Conservation (phyloP, 1,284 basidiomycete genomes). For the Rhodotorula mucilaginosa region DNA sequence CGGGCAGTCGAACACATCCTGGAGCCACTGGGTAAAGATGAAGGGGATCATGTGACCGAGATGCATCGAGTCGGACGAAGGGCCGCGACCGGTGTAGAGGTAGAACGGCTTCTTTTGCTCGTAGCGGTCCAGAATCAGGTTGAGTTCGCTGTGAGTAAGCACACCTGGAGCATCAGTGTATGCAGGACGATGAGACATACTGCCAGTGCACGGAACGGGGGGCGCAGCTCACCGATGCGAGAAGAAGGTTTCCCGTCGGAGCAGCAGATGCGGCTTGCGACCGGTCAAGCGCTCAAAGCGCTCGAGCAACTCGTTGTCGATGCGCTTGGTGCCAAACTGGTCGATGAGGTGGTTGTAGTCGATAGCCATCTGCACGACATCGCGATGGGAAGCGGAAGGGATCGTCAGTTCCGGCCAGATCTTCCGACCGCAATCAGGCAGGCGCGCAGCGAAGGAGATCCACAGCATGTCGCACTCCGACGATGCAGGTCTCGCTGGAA, state of each 20-base stretch:
- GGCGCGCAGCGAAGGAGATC: neutral
- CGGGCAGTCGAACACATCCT: constrained; percentile 93
- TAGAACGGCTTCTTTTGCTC: constrained; percentile 98
- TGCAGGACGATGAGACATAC: neutral
- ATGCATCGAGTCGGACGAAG: constrained; percentile 96
- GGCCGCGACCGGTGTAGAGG: constrained; percentile 95
- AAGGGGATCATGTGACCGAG: constrained; percentile 97
- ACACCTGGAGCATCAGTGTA: neutral
- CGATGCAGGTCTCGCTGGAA: neutral
- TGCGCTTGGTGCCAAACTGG: constrained; percentile 86
- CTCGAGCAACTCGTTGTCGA: constrained; percentile 74
- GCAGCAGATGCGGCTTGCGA: constrained; percentile 80
- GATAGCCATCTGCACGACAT: constrained; percentile 49
- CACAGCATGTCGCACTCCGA: no score
- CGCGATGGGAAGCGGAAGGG: neutral
- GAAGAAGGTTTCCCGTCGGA: constrained; percentile 94
- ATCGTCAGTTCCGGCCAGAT: no score
- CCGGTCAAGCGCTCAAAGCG: constrained; percentile 92
- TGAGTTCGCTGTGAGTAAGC: constrained; percentile 68
- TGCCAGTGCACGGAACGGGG: no score
- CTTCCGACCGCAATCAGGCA: no score
- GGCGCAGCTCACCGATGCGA: constrained; percentile 74
- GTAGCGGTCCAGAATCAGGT: constrained; percentile 89
- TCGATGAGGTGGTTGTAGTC: constrained; percentile 95
- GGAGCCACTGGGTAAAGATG: constrained; percentile 89